Evolutionary conservation across 2,329 filamentous ascomycete species (phyloP).

Genomic region (Neonectria coccinea): DNA sequence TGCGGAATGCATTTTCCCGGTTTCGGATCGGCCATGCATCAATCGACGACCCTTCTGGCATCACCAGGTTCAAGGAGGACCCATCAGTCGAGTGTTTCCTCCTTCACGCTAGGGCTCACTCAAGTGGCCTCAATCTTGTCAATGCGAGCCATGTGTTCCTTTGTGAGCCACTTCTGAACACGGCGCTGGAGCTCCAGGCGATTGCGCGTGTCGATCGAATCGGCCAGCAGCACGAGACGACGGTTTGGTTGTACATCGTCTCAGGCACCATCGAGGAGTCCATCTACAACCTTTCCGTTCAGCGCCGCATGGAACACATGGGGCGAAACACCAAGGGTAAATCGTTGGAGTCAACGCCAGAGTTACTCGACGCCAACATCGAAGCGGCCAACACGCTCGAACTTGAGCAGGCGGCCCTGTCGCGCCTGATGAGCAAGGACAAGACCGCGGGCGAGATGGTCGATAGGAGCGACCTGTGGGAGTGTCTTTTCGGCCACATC

Average conservation of each 20-base stretch:
- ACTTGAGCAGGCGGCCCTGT: slow-evolving; percentile 78
- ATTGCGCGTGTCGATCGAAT: slow-evolving; percentile 96
- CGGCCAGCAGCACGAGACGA: slow-evolving; percentile 87
- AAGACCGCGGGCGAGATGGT: slow-evolving; percentile 83
- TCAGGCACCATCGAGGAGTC: slow-evolving; percentile 91
- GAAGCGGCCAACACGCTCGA: slow-evolving; percentile 89
- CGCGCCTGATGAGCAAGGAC: slow-evolving; percentile 76
- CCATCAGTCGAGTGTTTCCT: slow-evolving; percentile 83
- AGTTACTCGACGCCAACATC: slow-evolving; percentile 71
- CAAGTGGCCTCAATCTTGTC: slow-evolving; percentile 89
- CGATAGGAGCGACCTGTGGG: slow-evolving; percentile 83
- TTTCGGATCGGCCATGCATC: slow-evolving; percentile 80
- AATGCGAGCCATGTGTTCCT: slow-evolving; percentile 95
- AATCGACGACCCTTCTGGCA: slow-evolving; percentile 76
- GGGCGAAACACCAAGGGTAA: slow-evolving; percentile 54
- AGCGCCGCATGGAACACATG: slow-evolving; percentile 83
- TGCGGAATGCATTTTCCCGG: slow-evolving; percentile 75
- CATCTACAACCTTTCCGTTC: slow-evolving; percentile 88
- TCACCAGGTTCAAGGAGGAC: slow-evolving; percentile 81
- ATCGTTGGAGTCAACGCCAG: slow-evolving; percentile 55
- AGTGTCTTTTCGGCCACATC: slow-evolving; percentile 81
- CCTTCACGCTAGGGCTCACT: slow-evolving; percentile 88
- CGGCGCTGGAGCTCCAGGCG: slow-evolving; percentile 92
- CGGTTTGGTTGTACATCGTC: slow-evolving; percentile 96
- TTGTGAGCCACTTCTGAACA: slow-evolving; percentile 93